Base-by-base conservation (phyloP, 73 alveolate species). In the Urostyla sp. region DNA sequence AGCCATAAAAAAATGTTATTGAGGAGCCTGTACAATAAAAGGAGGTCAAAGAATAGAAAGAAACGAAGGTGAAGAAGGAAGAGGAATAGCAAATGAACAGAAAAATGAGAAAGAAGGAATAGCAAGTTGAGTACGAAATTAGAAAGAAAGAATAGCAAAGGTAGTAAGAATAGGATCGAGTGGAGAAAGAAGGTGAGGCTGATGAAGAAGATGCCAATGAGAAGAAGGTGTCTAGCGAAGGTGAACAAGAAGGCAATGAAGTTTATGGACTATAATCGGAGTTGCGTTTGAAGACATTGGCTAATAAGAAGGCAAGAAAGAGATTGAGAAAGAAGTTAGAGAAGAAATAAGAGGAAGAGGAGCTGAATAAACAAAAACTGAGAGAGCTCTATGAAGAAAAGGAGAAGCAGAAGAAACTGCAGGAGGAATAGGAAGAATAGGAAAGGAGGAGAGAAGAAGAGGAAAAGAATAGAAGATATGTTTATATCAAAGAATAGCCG, bases 321-420 rank as follows among this genome's bases (percentile, higher is more conserved):
- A 31, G 52, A 31, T 32, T 35, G 51, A 59, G 77, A 59, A 59
- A 59, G 77, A 59, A 35, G 57, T 2, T 31, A 18, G 57, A 8
- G 21, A 59, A 59, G 20, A 15, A 59, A 31, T 11, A 31, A 59
- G 27, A 59, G 36, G 77, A 59, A 31, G 77, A 59, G 31, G 8
- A 31, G 7, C 37, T 13, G 4, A 32, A n/a, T 21, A 59, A 31
- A 21, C 57, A 59, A 7, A 31, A 37, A 21, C 28, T 59, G 6
- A 59, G 36, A 55, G 36, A 59, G 31, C 44, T 59, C 28, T 34
- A 36, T 8, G 77, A 59, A 32, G 77, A 59, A n/a, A 30, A 59
- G 34, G 56, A 59, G 34, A 35, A 27, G 6, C 51, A 30, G 6
- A 11, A 7, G 31, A 55, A 20, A 23, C 8, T 18, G 46, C 6